Conservation (phyloP, 2,329 filamentous ascomycete genomes). For the Onygenales sp. region DNA sequence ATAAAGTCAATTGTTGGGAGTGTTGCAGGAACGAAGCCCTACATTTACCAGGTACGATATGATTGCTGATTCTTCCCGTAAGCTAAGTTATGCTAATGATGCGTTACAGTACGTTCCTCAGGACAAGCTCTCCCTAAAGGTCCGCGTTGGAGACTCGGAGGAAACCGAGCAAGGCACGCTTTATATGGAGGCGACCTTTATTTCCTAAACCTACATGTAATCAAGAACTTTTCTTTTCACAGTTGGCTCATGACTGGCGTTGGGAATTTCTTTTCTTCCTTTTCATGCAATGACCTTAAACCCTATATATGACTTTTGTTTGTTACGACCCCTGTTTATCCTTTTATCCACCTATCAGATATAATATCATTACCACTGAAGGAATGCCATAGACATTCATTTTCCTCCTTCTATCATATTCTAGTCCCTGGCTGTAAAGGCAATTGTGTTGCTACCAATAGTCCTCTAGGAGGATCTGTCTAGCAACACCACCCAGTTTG, state of each 20-base stretch:
- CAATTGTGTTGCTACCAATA: too few relatives aligned
- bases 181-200: constrained; percentile 93
- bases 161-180: constrained; percentile 66
- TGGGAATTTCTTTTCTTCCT: constrained; percentile 4
- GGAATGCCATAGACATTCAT: background rate
- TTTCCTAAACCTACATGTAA: constrained; percentile 45
- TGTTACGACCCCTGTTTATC: background rate
- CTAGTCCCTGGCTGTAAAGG: background rate
- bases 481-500: too few relatives aligned
- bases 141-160: constrained; percentile 76
- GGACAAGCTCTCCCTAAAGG: constrained; percentile 60
- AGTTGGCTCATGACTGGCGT: constrained; percentile 14
- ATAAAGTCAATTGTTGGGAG: constrained; percentile 87
- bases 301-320: background rate
- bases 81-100: constrained; percentile 10
- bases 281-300: background rate
- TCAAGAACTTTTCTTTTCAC: constrained; percentile 20
- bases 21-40: constrained; percentile 86
- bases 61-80: background rate
- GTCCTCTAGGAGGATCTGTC: too few relatives aligned
- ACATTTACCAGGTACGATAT: constrained; percentile 78
- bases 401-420: background rate
- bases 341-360: background rate
- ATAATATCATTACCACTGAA: background rate
- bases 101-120: constrained; percentile 57